phyloP scores from a whole-genome alignment of 768 basidiomycete genomes.

The Naganishia vaughanmartiniae region DNA sequence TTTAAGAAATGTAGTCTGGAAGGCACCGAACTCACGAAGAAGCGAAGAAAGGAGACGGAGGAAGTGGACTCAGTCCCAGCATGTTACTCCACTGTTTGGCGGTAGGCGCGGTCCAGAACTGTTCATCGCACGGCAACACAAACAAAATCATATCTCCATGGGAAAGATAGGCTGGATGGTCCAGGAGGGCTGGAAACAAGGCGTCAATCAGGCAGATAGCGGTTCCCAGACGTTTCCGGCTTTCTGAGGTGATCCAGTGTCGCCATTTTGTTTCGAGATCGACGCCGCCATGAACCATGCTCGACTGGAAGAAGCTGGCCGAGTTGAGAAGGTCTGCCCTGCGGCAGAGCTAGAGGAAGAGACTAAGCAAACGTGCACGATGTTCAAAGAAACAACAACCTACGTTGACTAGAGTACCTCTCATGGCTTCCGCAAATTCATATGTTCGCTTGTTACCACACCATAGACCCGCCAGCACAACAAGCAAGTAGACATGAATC shows the following conservation, averaged over 20 bases:
- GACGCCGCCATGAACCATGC: conserved; percentile 1
- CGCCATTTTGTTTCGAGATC: conserved; percentile 23
- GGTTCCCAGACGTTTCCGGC: conserved; percentile 23
- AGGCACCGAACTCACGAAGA: conserved; percentile 8
- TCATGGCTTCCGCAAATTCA: conserved; percentile 28
- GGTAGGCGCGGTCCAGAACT: conserved; percentile 17
- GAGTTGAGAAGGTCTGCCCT: conserved; percentile 25
- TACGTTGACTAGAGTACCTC: conserved; percentile 27
- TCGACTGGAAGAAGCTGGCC: conserved; percentile 1
- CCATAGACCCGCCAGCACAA: conserved; percentile 26
- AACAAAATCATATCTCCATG: conserved; percentile 27
- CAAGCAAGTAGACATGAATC: conserved; percentile 26
- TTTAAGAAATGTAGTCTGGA: too few species aligned
- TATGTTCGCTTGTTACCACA: conserved; percentile 30
- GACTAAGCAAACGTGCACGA: not conserved
- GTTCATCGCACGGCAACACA: conserved; percentile 26
- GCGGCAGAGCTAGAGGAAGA: conserved; percentile 21
- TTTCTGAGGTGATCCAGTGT: conserved; percentile 21
- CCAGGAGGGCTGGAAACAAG: conserved; percentile 25
- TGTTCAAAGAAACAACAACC: not conserved
- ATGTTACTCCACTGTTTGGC: conserved; percentile 28
- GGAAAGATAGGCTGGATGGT: conserved; percentile 26
- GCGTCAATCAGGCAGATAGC: conserved; percentile 26
- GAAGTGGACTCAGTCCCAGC: conserved; percentile 20
- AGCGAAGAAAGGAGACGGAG: conserved; percentile 28